phyloP scores from a whole-genome alignment of 2,329 filamentous ascomycete genomes.

The Diaporthe australafricana region DNA sequence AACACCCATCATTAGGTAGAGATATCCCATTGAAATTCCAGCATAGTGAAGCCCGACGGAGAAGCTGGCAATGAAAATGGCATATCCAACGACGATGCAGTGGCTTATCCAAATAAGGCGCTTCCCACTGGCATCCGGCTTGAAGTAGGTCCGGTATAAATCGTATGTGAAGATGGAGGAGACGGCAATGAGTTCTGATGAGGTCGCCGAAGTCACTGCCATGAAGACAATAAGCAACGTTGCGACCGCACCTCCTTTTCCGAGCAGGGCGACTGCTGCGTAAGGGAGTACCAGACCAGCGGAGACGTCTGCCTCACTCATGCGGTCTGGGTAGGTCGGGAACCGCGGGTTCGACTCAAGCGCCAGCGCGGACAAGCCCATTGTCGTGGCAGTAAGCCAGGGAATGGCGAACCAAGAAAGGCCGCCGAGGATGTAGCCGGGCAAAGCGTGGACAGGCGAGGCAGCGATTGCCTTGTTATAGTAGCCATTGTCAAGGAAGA shows the following conservation, averaged over 20 bases:
- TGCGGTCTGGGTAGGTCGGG: constrained; percentile 78
- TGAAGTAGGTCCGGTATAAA: constrained; percentile 88
- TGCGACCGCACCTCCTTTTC: constrained; percentile 81
- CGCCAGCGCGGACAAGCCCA: constrained; percentile 85
- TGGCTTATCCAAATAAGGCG: constrained; percentile 86
- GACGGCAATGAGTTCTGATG: constrained; percentile 86
- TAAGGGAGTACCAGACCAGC: constrained; percentile 88
- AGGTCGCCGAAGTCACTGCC: constrained; percentile 88
- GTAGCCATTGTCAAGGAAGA: constrained; percentile 84
- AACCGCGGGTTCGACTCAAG: constrained; percentile 80
- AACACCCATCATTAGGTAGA: constrained; percentile 92
- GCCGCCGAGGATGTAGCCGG: constrained; percentile 88
- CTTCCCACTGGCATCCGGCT: constrained; percentile 79
- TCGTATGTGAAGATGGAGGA: constrained; percentile 92
- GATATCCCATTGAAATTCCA: constrained; percentile 87
- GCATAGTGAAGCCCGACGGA: constrained; percentile 80
- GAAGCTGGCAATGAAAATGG: constrained; percentile 81
- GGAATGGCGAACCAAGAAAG: constrained; percentile 94
- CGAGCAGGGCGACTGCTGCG: constrained; percentile 84
- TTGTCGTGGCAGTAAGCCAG: constrained; percentile 88
- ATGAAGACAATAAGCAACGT: constrained; percentile 88
- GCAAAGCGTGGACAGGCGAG: constrained; percentile 84
- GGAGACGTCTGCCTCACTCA: constrained; percentile 79
- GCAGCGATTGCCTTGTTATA: constrained; percentile 96
- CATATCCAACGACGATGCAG: constrained; percentile 76